These are phyloP conservation scores for Trichoderma cornu-damae DNA, from an alignment of 2,329 filamentous ascomycete genomes.

Conservation along the genomic window DNA sequence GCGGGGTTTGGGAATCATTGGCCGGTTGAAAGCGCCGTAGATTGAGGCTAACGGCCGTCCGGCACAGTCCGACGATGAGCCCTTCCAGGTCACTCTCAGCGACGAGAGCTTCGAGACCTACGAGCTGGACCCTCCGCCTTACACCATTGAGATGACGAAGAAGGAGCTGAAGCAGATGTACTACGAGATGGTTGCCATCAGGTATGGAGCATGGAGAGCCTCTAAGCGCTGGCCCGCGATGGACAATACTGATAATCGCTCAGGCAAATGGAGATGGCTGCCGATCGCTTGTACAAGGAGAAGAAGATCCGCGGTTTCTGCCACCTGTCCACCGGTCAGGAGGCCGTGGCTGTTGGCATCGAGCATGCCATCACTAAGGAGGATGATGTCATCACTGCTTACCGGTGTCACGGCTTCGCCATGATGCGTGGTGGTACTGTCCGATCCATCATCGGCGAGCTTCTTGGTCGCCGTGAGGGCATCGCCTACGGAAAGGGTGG, in stretches of 20 bases:
- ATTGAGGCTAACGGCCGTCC: slow-evolving; percentile 21
- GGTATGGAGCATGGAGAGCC: slow-evolving; percentile 53
- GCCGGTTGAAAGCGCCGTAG: neutral
- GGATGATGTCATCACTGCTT: slow-evolving; percentile 95
- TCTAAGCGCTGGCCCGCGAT: neutral
- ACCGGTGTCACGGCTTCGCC: slow-evolving; percentile 98
- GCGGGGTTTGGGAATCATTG: neutral
- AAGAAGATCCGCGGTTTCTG: slow-evolving; percentile 99
- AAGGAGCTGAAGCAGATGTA: slow-evolving; percentile 99
- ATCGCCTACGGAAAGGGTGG: slow-evolving; percentile 99
- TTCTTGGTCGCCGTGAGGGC: slow-evolving; percentile 89
- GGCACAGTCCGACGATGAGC: slow-evolving; percentile 80
- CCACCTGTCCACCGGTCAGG: slow-evolving; percentile 95
- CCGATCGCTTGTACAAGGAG: slow-evolving; percentile 98
- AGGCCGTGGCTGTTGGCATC: slow-evolving; percentile 94
- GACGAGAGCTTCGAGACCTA: slow-evolving; percentile 99
- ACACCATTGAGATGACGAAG: slow-evolving; percentile 92
- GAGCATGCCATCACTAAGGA: slow-evolving; percentile 89
- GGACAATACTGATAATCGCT: slow-evolving; percentile 30
- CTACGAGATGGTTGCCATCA: slow-evolving; percentile 89
- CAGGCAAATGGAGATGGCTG: slow-evolving; percentile 99
- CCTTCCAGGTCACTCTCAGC: slow-evolving; percentile 85
- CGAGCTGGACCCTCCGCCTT: slow-evolving; percentile 92
- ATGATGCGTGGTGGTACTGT: slow-evolving; percentile 90
- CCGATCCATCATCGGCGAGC: slow-evolving; percentile 90